Evolutionary conservation across 768 basidiomycete genomes (phyloP).

Genomic region (Mrakia frigida): DNA sequence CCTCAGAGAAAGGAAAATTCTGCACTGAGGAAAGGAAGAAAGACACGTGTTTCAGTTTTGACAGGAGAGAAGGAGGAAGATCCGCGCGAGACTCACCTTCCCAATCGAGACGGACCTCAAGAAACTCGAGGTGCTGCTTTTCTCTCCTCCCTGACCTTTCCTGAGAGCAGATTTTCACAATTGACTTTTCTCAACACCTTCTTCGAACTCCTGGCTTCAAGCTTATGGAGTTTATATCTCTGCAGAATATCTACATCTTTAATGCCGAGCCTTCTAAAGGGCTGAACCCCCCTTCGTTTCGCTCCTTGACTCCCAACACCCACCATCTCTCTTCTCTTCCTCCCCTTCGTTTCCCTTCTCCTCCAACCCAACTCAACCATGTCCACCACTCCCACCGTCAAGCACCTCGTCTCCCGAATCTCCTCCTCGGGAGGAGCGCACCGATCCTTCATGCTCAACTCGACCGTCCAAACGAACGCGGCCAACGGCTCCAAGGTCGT

Average conservation of each 20-base stretch:
- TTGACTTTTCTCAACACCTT: too few relatives aligned
- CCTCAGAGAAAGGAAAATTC: too few relatives aligned
- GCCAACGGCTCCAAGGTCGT: not conserved
- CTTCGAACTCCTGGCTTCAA: too few relatives aligned
- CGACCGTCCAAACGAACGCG: not conserved
- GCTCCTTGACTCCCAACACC: not conserved
- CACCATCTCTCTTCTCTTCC: not conserved
- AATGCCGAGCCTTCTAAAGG: not conserved
- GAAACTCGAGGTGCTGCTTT: too few relatives aligned
- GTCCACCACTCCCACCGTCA: not conserved
- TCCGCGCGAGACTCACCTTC: too few relatives aligned
- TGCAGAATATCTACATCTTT: not conserved
- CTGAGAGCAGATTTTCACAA: too few relatives aligned
- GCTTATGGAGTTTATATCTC: too few relatives aligned
- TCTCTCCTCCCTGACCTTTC: too few relatives aligned
- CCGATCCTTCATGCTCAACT: constrained; percentile 6
- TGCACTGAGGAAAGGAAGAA: too few relatives aligned
- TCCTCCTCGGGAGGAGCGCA: not conserved
- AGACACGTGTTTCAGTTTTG: too few relatives aligned
- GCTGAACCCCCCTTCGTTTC: not conserved
- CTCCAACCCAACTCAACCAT: not conserved
- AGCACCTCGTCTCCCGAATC: constrained; percentile 2
- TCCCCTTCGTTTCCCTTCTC: not conserved
- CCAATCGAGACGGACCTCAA: too few relatives aligned
- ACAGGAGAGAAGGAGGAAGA: too few relatives aligned